Conservation (phyloP, 78 protist species). For the slime mould (Dictyostelium discoideum) region dicty_2.7 NC_007090.3:1289501-1290000, state of each 20-base stretch:
- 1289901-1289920: not conserved
- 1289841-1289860: not conserved
- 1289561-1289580: not conserved
- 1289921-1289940: not conserved
- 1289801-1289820: not conserved
- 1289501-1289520: not conserved
- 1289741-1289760: not conserved
- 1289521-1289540: not conserved
- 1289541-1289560: not conserved
- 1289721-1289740: not conserved
- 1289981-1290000: too few species aligned
- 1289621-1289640: not conserved
- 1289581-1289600: not conserved
- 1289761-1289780: not conserved
- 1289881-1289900: not conserved
- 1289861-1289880: not conserved
- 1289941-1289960: not conserved
- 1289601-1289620: not conserved
- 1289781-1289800: not conserved
- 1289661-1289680: too few species aligned
- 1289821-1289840: not conserved
- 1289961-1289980: not conserved
- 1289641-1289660: too few species aligned
- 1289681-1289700: not conserved
- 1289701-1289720: not conserved